A percentile compares a stretch with the other conserved stretches of the same genome.
These are phyloP conservation scores for Exophiala sideris DNA, from an alignment of 2,329 filamentous ascomycete species.

Conservation along the genomic window DNA sequence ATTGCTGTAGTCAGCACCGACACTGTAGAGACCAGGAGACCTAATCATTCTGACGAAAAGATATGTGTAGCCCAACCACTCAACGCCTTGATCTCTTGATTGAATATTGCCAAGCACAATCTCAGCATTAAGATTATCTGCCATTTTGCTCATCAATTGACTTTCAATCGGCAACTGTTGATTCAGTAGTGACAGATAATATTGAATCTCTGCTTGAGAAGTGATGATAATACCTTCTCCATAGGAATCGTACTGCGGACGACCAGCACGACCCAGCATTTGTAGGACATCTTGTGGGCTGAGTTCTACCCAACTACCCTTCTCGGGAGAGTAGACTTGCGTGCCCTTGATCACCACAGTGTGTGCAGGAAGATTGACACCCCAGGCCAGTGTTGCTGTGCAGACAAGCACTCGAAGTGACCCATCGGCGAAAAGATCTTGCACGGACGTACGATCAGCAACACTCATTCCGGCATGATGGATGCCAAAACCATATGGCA, in stretches of 20 bases:
- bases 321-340: slow-evolving; percentile 95
- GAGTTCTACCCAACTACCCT: slow-evolving; percentile 96
- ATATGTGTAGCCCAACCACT: slow-evolving; percentile 98
- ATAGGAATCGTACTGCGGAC: slow-evolving; percentile 95
- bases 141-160: slow-evolving; percentile 87
- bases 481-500: slow-evolving; percentile 96
- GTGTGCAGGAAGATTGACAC: slow-evolving; percentile 95
- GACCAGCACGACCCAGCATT: slow-evolving; percentile 95
- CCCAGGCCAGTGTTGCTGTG: slow-evolving; percentile 97
- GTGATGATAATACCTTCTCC: slow-evolving; percentile 99
- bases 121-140: slow-evolving; percentile 95
- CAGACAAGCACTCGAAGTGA: slow-evolving; percentile 93
- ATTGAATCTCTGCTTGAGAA: slow-evolving; percentile 89
- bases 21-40: slow-evolving; percentile 90
- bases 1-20: slow-evolving; percentile 91
- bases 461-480: slow-evolving; percentile 97
- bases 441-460: slow-evolving; percentile 90
- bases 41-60: slow-evolving; percentile 96
- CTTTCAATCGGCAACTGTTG: slow-evolving; percentile 97
- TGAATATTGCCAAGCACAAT: slow-evolving; percentile 91
- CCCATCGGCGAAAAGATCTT: slow-evolving; percentile 88
- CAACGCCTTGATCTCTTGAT: slow-evolving; percentile 90
- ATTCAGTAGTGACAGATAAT: slow-evolving; percentile 93
- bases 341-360: slow-evolving; percentile 99
- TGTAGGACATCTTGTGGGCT: slow-evolving; percentile 97